Evolutionary conservation across 257 asterid species (phyloP), one percentile per base, ranked within the genome.

Genomic region (Solanum clarkiae): DNA sequence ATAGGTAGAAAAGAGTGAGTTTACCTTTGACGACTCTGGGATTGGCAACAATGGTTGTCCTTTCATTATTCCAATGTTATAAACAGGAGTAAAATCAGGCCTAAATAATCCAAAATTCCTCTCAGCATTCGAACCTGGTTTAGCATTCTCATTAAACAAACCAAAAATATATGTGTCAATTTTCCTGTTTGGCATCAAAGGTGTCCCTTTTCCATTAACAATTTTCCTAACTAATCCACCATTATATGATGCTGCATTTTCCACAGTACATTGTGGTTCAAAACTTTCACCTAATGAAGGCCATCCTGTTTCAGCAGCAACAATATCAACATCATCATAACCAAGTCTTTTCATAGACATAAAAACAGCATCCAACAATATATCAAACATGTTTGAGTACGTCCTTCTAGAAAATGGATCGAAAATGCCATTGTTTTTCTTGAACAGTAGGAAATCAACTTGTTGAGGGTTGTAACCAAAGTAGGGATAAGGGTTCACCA

Each of bases 401-500:
- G 92, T 89, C 79, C 91, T 87, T 71, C 47, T 87, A 0, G 89
- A 68, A 55, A 18, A 87, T 7, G 59, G 55, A 45, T 95, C 99
- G 82, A 74, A 87, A 4, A 86, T 0, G 1, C 94, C 93, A 7
- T 71, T 63, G 26, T 85, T 88, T 0, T 88, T 88, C 6, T 87
- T 85, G 87, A 95, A 95, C 1, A 93, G 36, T 0, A 93, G 85
- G 89, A 95, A 92, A 45, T 89, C 84, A 13, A 92, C 86, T 51
- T 90, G 86, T 0, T 86, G 88, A 7, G 96, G 94, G 74, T 87
- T 85, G 90, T 89, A 94, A 0, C 94, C 98, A 86, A 96, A 96
- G 47, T 91, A 96, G 4, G 99, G 99, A 87, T 96, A 96, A 6
- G 98, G 98, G 84, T 96, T 96, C 1, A 95, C 98, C 98, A 95